These are phyloP conservation scores for Polytrichum commune DNA, from an alignment of 225 moss, liverwort and hornwort species.

Conservation along the genomic window DNA sequence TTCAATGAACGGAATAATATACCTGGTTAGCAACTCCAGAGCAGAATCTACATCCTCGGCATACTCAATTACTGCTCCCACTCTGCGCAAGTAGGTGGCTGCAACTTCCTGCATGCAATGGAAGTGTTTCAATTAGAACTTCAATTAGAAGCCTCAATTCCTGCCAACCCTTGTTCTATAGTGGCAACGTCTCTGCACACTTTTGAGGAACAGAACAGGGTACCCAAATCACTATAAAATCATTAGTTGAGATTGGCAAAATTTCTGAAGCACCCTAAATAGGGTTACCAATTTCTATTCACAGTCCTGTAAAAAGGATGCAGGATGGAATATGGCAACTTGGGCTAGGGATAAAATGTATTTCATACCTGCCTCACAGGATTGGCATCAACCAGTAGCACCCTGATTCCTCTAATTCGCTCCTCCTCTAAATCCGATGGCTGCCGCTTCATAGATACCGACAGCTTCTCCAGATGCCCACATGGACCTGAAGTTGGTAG, in stretches of 20 bases:
- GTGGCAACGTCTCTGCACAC: too few species aligned
- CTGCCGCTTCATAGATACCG: slow-evolving; percentile 22
- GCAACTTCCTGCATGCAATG: slow-evolving; percentile 66
- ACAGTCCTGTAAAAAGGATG: too few species aligned
- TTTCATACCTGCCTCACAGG: slow-evolving; percentile 67
- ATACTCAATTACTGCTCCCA: slow-evolving; percentile 64
- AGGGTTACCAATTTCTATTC: too few species aligned
- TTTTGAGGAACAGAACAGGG: too few species aligned
- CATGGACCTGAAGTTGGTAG: slow-evolving; percentile 44
- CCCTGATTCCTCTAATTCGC: slow-evolving; percentile 40
- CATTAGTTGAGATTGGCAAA: too few species aligned
- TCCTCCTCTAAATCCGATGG: slow-evolving; percentile 33
- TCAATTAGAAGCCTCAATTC: neutral
- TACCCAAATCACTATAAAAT: too few species aligned
- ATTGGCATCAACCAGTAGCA: slow-evolving; percentile 48
- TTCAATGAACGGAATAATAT: neutral
- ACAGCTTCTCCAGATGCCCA: slow-evolving; percentile 35
- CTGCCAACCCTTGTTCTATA: neutral
- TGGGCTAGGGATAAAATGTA: neutral
- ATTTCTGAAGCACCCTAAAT: too few species aligned
- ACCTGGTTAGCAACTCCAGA: slow-evolving; percentile 47
- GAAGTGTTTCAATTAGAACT: neutral
- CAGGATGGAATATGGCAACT: too few species aligned
- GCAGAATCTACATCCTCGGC: slow-evolving; percentile 48
- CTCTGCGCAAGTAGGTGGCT: slow-evolving; percentile 79